phyloP scores from a whole-genome alignment of 352 stramenopile genomes.

The Globisporangium camurandrum region DNA sequence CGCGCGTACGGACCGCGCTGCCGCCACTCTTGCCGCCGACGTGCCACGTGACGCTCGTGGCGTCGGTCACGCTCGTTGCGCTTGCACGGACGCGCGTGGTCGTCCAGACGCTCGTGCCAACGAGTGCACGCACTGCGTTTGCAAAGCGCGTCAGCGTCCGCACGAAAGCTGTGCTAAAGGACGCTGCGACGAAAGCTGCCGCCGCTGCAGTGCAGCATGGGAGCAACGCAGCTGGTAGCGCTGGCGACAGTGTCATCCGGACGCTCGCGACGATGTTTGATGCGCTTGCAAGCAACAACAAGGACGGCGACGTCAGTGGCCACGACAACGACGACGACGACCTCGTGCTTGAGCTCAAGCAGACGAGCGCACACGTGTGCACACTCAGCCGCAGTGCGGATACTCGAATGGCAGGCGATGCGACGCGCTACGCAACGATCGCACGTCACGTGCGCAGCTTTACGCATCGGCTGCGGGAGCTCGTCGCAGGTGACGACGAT shows the following conservation, averaged over 20 bases:
- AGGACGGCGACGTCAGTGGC: slow-evolving; percentile 6
- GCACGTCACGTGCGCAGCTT: slow-evolving; percentile 8
- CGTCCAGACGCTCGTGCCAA: slow-evolving; percentile 27
- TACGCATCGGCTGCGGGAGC: neutral
- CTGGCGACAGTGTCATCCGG: slow-evolving; percentile 4
- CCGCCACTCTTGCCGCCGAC: slow-evolving; percentile 28
- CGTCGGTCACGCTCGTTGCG: slow-evolving; percentile 25
- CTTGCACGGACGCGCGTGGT: slow-evolving; percentile 21
- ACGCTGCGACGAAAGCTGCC: slow-evolving; percentile 7
- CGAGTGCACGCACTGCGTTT: slow-evolving; percentile 42
- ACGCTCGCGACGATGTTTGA: slow-evolving; percentile 13
- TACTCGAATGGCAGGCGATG: neutral
- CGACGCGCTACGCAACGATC: slow-evolving; percentile 1
- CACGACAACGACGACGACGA: neutral
- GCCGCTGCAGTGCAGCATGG: slow-evolving; percentile 1
- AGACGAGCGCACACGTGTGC: slow-evolving; percentile 8
- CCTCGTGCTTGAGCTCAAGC: slow-evolving; percentile 14
- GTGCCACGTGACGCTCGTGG: slow-evolving; percentile 26
- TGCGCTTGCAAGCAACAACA: too few relatives aligned
- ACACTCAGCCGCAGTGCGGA: slow-evolving; percentile 1
- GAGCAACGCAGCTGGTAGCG: neutral
- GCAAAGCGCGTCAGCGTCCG: slow-evolving; percentile 30
- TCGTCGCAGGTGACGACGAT: slow-evolving; percentile 4
- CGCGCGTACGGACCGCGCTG: slow-evolving; percentile 23
- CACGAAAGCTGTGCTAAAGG: slow-evolving; percentile 38